phyloP scores from a whole-genome alignment of 768 basidiomycete species.

The Podaxis sp. region DNA sequence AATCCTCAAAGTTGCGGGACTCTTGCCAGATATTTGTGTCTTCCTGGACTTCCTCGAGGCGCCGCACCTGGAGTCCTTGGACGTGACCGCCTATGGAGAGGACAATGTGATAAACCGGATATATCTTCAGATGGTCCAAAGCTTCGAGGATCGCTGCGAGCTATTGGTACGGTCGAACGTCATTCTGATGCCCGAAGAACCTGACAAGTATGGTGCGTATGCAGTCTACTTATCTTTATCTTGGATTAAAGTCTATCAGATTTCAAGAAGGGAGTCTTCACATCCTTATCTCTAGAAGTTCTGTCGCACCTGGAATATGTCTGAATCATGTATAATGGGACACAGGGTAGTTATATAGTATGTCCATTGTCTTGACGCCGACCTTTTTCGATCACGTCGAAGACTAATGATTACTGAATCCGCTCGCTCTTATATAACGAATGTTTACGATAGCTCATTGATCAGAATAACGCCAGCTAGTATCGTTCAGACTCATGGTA shows the following conservation, averaged over 20 bases:
- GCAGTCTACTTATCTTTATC: not conserved
- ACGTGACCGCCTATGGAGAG: not conserved
- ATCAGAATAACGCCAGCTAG: too few species aligned
- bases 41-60: not conserved
- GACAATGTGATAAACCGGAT: not conserved
- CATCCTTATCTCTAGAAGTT: not conserved
- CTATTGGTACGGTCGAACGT: not conserved
- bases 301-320: not conserved
- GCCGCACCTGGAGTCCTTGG: not conserved
- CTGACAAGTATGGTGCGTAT: not conserved
- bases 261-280: not conserved
- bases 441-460: too few species aligned
- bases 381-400: too few species aligned
- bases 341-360: too few species aligned
- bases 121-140: not conserved
- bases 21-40: constrained; percentile 6
- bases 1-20: not conserved
- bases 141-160: not conserved
- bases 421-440: too few species aligned
- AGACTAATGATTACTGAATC: too few species aligned
- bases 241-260: not conserved
- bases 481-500: too few species aligned
- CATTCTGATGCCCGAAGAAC: not conserved
- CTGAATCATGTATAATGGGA: not conserved
- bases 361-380: too few species aligned